Evolutionary conservation across 2,329 filamentous ascomycete species (phyloP).

Genomic region (Fusarium musae): DNA sequence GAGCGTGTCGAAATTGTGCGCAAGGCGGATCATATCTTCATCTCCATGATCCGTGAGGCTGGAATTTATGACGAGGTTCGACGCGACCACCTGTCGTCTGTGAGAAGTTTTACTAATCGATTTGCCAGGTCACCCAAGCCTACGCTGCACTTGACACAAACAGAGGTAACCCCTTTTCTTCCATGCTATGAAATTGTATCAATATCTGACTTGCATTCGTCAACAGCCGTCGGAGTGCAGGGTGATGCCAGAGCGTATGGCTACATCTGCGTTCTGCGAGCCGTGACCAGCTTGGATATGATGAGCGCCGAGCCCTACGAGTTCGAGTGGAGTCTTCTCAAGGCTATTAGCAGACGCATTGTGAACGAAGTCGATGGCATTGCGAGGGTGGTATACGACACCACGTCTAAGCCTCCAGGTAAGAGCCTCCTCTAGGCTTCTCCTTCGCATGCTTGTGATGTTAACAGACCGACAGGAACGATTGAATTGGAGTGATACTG

Average conservation of each 20-base stretch:
- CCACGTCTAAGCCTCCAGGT: constrained; percentile 8
- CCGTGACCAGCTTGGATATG: constrained; percentile 59
- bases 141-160: constrained; percentile 43
- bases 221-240: constrained; percentile 51
- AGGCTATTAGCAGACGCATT: constrained; percentile 18
- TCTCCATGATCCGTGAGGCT: constrained; percentile 74
- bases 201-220: constrained; percentile 12
- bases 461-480: not conserved
- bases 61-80: constrained; percentile 62
- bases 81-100: constrained; percentile 8
- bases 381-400: constrained; percentile 12
- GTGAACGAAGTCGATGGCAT: constrained; percentile 19
- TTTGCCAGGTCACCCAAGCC: constrained; percentile 41
- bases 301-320: constrained; percentile 72
- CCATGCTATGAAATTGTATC: not conserved
- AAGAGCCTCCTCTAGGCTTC: not conserved
- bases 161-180: constrained; percentile 11
- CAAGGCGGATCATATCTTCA: constrained; percentile 77
- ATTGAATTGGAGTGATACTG: not conserved
- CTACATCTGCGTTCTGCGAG: constrained; percentile 43
- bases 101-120: constrained; percentile 1
- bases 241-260: not conserved
- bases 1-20: constrained; percentile 80
- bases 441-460: not conserved
- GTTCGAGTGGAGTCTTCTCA: constrained; percentile 13